Conservation (phyloP, 2,329 filamentous ascomycete species). For the Aaosphaeria pasadenensis region DNA sequence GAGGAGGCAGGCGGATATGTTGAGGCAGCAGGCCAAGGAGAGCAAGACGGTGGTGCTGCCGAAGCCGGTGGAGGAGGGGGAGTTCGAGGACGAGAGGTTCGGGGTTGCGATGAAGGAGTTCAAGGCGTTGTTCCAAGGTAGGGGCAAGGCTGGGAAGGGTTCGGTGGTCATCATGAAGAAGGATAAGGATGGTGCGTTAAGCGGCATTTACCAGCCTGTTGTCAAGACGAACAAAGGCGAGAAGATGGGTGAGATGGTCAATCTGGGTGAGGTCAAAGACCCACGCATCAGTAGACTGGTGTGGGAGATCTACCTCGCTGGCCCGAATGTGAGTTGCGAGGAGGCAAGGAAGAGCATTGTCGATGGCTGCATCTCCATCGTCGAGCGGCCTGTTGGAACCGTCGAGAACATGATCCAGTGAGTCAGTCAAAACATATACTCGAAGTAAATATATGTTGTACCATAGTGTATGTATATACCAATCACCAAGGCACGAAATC, state of each 20-base stretch:
- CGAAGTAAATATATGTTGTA: no score
- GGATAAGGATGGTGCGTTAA: slow-evolving; percentile 59
- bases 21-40: slow-evolving; percentile 44
- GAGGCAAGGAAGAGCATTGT: slow-evolving; percentile 76
- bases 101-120: slow-evolving; percentile 73
- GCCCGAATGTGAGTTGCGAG: slow-evolving; percentile 83
- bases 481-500: no score
- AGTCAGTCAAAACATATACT: background rate
- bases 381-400: slow-evolving; percentile 82
- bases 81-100: slow-evolving; percentile 72
- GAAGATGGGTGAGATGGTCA: slow-evolving; percentile 47
- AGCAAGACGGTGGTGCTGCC: slow-evolving; percentile 29
- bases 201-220: slow-evolving; percentile 32
- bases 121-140: slow-evolving; percentile 76
- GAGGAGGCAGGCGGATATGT: slow-evolving; percentile 27
- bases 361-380: slow-evolving; percentile 82
- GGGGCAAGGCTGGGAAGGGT: slow-evolving; percentile 72
- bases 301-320: slow-evolving; percentile 88
- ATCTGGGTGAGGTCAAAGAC: slow-evolving; percentile 70
- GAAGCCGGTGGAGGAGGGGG: slow-evolving; percentile 32
- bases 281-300: slow-evolving; percentile 76
- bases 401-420: slow-evolving; percentile 70
- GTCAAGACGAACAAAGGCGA: slow-evolving; percentile 34
- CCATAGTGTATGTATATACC: no score
- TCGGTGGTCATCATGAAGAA: slow-evolving; percentile 73